Base-by-base conservation (phyloP, 495 filamentous ascomycete species). In the Aspergillus conjunctus region DNA sequence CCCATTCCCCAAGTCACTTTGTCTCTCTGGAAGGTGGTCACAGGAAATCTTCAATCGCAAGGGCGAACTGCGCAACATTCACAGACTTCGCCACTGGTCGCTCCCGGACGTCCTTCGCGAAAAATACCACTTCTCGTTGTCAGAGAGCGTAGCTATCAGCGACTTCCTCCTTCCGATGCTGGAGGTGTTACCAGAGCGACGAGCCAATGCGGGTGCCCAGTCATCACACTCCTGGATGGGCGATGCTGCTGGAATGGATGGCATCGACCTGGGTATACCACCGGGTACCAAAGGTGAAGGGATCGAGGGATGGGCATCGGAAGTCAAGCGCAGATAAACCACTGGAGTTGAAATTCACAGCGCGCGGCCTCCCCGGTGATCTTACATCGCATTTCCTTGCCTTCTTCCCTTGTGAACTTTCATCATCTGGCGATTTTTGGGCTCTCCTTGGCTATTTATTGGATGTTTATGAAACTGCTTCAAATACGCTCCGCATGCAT, bases 41-140 rank as follows among this genome's bases (percentile, higher is more conserved):
- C 93, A 97, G 72, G 95, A 98, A 71, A 99, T 99, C 63, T 99
- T 99, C 82, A 97, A 95, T 72, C 87, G 94, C 65, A 96, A 97
- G 73, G 94, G 94, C 58, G 94, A 99, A 70, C 85, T 99, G 3
- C 89, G 95, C 43, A 98, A 99, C 73, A 99, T 99, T 71, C 94
- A 97, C 75, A 86, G 94, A 51, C 82, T 99, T 48, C 90, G 95
- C 11, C 94, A 97, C 76, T 99, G 94, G 94, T 92, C 93, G 1
- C 81, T 99, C 12, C 88, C 92, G 2, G 95, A 98, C 63, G 94
- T 99, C 7, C 79, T 99, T 10, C 85, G 87, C 55, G 94, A 99
- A 73, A 99, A 99, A 68, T 99, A 99, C 67, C 95, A 98, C 72
- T 98, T 96, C 67, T 83, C 81, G 46, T 81, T 86, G 41, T 86